Base-by-base conservation (phyloP, 1,139 yeast genomes). In the Kazachstania sp. region DNA sequence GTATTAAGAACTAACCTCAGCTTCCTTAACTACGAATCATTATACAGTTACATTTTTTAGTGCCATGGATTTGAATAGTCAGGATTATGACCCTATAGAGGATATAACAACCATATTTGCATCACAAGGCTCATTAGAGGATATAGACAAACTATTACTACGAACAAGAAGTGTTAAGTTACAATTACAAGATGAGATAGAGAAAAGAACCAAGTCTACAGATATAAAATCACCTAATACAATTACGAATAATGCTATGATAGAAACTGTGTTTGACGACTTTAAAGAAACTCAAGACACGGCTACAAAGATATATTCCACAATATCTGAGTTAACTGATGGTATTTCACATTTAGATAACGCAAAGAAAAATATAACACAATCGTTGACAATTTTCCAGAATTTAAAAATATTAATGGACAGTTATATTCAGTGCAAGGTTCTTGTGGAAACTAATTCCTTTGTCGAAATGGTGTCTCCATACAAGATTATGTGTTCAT, bases 331-430 rank as follows among this genome's bases (percentile, higher is more conserved):
- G 12, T 83, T 87, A 77, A 90, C 97, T 0, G 71, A 78, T 5
- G 84, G 83, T 43, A 88, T 94, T 49, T 85, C 86, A 56, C 71
- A 75, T 35, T 71, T 92, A 50, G 98, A 92, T 64, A 78, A 77
- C 46, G 81, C 88, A 41, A 94, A 92, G 69, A 79, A 78, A 61
- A 92, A 92, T 62, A 70, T 92, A 45, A 90, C 87, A 2, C 72
- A 79, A 34, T 79, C 94, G 13, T 86, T 92, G 85, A 87, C 95
- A 1, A 79, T 90, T 34, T 73, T 92, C 52, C 86, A 92, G 59
- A 74, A 96, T 51, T 72, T 94, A 35, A 95, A 88, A 60, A 90
- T 90, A 85, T 72, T 92, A 46, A 74, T 86, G 3, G 81, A 81
- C 31, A 94, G 95, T 13, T 84, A 83, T 61, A 80, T 80, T 43